These are phyloP conservation scores for Globisporangium alternatum DNA, from an alignment of 352 stramenopile genomes.

Conservation along the genomic window DNA sequence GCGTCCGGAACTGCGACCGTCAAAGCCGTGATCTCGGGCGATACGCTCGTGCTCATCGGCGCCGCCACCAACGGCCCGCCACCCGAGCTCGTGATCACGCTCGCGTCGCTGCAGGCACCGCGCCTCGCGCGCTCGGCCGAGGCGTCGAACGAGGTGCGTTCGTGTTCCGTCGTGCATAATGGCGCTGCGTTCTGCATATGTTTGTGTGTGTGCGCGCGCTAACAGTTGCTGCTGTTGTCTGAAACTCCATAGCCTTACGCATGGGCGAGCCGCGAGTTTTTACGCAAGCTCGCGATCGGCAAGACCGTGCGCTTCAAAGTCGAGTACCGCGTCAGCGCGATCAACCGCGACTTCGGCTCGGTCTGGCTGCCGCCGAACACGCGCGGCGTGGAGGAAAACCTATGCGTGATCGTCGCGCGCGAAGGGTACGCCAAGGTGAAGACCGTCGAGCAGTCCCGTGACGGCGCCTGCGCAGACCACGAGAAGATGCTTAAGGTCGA, in stretches of 20 bases:
- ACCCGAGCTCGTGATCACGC: conserved; percentile 95
- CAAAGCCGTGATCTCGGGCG: conserved; percentile 96
- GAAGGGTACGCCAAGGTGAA: conserved; percentile 87
- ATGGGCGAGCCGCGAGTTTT: conserved; percentile 95
- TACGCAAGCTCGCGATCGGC: conserved; percentile 94
- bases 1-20: conserved; percentile 90
- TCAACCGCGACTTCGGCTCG: conserved; percentile 83
- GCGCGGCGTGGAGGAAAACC: conserved; percentile 74
- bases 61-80: conserved; percentile 77
- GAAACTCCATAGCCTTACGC: conserved; percentile 84
- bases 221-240: conserved; percentile 20
- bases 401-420: conserved; percentile 79
- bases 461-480: conserved; percentile 63
- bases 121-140: conserved; percentile 79
- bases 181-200: neutral
- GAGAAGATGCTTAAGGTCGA: conserved; percentile 84
- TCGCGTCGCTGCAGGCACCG: conserved; percentile 94
- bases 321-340: conserved; percentile 81
- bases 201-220: neutral
- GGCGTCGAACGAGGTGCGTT: conserved; percentile 50
- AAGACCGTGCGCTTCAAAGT: conserved; percentile 97
- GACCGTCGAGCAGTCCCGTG: conserved; percentile 62
- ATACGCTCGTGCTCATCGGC: conserved; percentile 97
- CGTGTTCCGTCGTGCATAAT: neutral
- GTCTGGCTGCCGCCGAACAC: conserved; percentile 70